Percentiles rank a stretch among this genome's conserved stretches.
Evolutionary conservation across 2,329 filamentous ascomycete genomes (phyloP).

Genomic region (Camptophora hylomeconis): DNA sequence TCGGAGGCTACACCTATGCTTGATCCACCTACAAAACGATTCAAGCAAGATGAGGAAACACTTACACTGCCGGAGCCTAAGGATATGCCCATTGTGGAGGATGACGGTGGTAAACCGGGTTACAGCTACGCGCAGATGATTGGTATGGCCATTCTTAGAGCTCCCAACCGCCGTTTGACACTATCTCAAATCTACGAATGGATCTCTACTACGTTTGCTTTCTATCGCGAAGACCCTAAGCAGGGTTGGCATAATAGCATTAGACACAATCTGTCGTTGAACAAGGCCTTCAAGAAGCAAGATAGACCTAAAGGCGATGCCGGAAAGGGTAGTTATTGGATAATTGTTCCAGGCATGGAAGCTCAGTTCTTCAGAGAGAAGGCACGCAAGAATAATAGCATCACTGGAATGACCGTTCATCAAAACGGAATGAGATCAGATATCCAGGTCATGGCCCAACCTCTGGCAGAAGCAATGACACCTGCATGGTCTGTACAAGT

Average conservation of each 20-base stretch:
- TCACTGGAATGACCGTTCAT: constrained; percentile 31
- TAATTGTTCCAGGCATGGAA: constrained; percentile 81
- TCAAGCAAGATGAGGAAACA: constrained; percentile 38
- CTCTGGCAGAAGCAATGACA: constrained; percentile 11
- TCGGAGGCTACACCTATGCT: constrained; percentile 62
- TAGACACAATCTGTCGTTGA: constrained; percentile 89
- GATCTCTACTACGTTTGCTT: constrained; percentile 91
- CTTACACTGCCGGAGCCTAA: constrained; percentile 54
- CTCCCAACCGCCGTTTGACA: constrained; percentile 70
- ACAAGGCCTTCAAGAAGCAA: constrained; percentile 93
- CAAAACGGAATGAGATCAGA: constrained; percentile 17
- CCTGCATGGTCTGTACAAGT: constrained; percentile 20
- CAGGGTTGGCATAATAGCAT: constrained; percentile 96
- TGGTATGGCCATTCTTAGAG: constrained; percentile 88
- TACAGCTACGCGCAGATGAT: constrained; percentile 94
- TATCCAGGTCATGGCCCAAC: constrained; percentile 11
- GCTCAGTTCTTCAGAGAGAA: constrained; percentile 83
- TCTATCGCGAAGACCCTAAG: constrained; percentile 66
- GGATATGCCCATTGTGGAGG: constrained; percentile 68
- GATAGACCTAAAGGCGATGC: constrained; percentile 94
- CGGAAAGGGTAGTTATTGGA: constrained; percentile 96
- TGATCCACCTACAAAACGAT: constrained; percentile 58
- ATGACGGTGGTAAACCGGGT: constrained; percentile 77
- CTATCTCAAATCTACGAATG: constrained; percentile 96
- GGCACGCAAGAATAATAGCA: constrained; percentile 23